These are phyloP conservation scores for Iris macrosiphon DNA, from an alignment of 106 monocot genomes.

Conservation along the genomic window DNA sequence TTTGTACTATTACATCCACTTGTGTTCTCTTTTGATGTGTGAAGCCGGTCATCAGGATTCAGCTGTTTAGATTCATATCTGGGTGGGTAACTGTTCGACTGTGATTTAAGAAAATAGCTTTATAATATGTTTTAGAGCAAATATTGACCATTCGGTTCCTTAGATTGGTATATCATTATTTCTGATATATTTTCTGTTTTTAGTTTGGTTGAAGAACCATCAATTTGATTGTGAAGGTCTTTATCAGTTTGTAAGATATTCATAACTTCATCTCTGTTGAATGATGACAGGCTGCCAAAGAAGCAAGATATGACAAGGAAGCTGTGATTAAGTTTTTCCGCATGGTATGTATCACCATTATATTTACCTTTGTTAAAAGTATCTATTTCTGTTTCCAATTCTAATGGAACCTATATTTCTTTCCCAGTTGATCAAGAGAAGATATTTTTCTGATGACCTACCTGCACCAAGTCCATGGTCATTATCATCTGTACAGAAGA, in stretches of 20 bases:
- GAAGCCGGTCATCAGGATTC: background rate
- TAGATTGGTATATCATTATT: no score
- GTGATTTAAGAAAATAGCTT: no score
- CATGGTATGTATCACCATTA: conserved; percentile 30
- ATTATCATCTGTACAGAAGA: conserved; percentile 21
- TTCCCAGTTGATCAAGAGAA: conserved; percentile 71
- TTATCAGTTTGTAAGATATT: no score
- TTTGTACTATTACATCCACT: no score
- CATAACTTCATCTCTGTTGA: background rate
- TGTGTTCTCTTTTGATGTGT: no score
- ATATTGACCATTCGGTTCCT: no score
- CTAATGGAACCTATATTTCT: background rate
- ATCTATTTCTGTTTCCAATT: background rate
- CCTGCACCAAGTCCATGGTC: conserved; percentile 61
- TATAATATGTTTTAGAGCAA: no score
- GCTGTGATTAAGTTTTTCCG: conserved; percentile 78
- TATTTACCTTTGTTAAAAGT: background rate
- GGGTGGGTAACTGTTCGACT: no score
- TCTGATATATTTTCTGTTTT: no score
- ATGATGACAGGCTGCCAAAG: conserved; percentile 75
- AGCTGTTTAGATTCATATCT: background rate
- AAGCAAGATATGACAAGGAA: conserved; percentile 91
- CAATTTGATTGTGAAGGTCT: no score
- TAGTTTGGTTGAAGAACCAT: no score
- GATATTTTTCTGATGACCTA: conserved; percentile 81